These are phyloP conservation scores for Alternaria arborescens DNA, from an alignment of 2,329 filamentous ascomycete genomes.

Conservation along the genomic window DNA sequence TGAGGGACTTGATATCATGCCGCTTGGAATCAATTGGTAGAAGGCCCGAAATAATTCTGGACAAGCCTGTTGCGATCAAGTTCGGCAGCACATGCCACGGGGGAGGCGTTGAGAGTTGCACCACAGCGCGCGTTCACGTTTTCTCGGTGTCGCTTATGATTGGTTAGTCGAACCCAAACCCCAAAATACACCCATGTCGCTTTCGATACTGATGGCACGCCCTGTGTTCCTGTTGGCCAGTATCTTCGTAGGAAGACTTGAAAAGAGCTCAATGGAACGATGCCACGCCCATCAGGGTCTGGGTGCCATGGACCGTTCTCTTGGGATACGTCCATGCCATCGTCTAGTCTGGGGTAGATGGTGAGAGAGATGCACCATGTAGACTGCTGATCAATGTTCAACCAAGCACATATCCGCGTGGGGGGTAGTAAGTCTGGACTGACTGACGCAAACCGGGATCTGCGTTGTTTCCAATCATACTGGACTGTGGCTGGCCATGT, in stretches of 20 bases:
- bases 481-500: constrained; percentile 4
- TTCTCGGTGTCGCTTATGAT: constrained; percentile 20
- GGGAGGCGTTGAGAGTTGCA: constrained; percentile 21
- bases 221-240: constrained; percentile 13
- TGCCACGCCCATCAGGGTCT: constrained; percentile 19
- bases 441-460: not conserved
- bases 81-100: constrained; percentile 26
- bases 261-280: constrained; percentile 4
- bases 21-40: constrained; percentile 23
- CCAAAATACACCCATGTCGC: constrained; percentile 19
- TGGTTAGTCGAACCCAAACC: constrained; percentile 13
- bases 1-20: constrained; percentile 16
- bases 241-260: not conserved
- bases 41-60: constrained; percentile 10
- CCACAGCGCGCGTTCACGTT: constrained; percentile 32
- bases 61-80: constrained; percentile 17
- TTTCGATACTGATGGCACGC: constrained; percentile 19
- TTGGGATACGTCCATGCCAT: constrained; percentile 17
- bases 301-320: constrained; percentile 24
- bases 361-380: not conserved
- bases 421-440: constrained; percentile 5
- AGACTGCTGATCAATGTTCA: constrained; percentile 3
- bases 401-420: constrained; percentile 7
- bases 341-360: constrained; percentile 15
- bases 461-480: not conserved